Conservation (phyloP, 441 rosid species). For the Flueggea neowawraea region DNA sequence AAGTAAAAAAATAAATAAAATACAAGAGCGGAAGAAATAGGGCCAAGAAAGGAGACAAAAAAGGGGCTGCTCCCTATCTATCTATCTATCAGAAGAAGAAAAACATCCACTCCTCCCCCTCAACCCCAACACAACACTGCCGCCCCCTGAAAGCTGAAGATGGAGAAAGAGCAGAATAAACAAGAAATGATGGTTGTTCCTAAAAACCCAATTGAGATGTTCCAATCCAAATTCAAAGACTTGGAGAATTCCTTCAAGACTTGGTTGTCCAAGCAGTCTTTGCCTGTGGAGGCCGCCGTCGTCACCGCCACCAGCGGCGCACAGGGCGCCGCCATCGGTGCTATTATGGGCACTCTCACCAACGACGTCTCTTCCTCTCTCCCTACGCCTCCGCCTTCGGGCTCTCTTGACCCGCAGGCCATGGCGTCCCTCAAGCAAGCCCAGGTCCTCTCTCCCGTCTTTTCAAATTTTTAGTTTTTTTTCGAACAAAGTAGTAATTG, state of each 20-base stretch:
- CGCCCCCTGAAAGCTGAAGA: neutral
- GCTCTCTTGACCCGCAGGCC: constrained; percentile 49
- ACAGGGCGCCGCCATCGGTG: constrained; percentile 94
- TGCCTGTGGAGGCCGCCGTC: constrained; percentile 77
- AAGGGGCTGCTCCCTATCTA: neutral
- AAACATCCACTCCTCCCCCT: too few relatives aligned
- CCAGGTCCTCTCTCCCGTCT: constrained; percentile 40
- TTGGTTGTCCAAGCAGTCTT: constrained; percentile 79
- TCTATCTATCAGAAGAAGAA: neutral
- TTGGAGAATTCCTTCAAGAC: constrained; percentile 60
- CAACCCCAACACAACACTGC: too few relatives aligned
- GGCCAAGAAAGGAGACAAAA: neutral
- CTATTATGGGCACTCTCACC: constrained; percentile 72
- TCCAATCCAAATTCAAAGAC: constrained; percentile 57
- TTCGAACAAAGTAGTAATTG: neutral
- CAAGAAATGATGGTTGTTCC: constrained; percentile 34
- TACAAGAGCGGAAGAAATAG: neutral
- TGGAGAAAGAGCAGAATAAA: constrained; percentile 17
- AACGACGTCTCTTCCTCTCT: constrained; percentile 52
- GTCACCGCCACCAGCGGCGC: constrained; percentile 65
- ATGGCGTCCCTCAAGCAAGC: constrained; percentile 89
- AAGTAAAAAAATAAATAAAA: too few relatives aligned
- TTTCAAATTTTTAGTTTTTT: neutral
- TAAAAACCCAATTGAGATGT: constrained; percentile 53
- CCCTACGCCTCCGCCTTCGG: constrained; percentile 44